Evolutionary conservation across 2,329 filamentous ascomycete genomes (phyloP), one percentile per base, ranked within the genome.

Genomic region (Ophiostoma tasmaniense): DNA sequence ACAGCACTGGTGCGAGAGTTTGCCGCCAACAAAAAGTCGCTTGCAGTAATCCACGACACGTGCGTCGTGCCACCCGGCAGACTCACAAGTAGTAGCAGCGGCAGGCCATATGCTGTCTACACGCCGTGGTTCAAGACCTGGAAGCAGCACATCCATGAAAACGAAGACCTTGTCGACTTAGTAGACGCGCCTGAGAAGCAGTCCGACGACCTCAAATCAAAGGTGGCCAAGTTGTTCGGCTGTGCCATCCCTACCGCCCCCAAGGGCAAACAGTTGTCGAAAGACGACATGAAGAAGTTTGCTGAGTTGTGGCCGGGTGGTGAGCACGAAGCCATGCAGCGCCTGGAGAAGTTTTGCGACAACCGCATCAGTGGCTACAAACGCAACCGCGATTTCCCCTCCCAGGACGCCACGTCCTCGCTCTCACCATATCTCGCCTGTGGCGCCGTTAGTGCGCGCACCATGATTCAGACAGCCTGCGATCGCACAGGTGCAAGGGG

Each of bases 51-150:
- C 1, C 91, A 93, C 71, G 93, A 97, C 77, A 91, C 90, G 4
- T 95, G 92, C 72, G 86, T 96, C 0, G 92, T 97, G 0, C 83
- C 87, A 0, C 93, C 93, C 0, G 92, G 91, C 0, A 79, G 81
- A 50, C 78, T 96, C 50, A 79, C 79, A 22, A 91, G 83, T 8
- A 91, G 84, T 5, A 89, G 90, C 2, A 79, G 83, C 2, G 92
- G 92, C 1, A 91, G 86, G 68, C 91, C 94, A 74, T 96, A 95
- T 74, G 86, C 91, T 0, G 91, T 97, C 0, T 97, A 95, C 74
- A 87, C 83, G 1, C 93, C 92, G 0, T 97, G 92, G 92, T 94
- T 85, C 76, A 83, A 88, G 20, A 75, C 89, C 0, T 97, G 93
- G 92, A 78, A 93, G 28, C 84, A 85, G 3, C 85, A 93, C 73